Conservation (phyloP, 2,329 filamentous ascomycete genomes). For the Fusarium acutatum region DNA sequence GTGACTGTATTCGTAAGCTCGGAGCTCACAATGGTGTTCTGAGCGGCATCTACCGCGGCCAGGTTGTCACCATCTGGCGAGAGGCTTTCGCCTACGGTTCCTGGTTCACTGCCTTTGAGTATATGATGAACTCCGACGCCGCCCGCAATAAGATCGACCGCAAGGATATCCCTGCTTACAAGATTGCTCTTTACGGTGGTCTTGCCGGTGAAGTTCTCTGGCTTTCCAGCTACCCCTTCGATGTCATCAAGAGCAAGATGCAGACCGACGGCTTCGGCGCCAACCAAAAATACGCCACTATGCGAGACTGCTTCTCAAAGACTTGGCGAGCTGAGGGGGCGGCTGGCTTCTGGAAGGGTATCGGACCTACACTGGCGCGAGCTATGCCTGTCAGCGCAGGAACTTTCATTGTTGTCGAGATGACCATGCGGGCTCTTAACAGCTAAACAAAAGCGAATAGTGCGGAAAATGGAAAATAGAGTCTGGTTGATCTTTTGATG, state of each 20-base stretch:
- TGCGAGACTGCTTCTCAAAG: conserved; percentile 90
- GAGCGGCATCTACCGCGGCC: conserved; percentile 84
- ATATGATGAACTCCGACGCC: conserved; percentile 91
- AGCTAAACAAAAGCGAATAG: conserved; percentile 28
- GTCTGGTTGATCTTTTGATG: neutral
- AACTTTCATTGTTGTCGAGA: conserved; percentile 88
- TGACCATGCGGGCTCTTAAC: conserved; percentile 70
- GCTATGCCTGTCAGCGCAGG: conserved; percentile 98
- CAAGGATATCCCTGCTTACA: conserved; percentile 80
- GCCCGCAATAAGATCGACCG: conserved; percentile 78
- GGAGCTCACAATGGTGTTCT: conserved; percentile 70
- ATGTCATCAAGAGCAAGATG: conserved; percentile 99
- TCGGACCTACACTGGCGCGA: conserved; percentile 88
- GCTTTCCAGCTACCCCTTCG: conserved; percentile 92
- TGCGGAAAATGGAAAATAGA: neutral
- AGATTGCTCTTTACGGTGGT: conserved; percentile 92
- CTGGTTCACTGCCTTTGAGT: conserved; percentile 97
- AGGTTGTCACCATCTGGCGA: conserved; percentile 83
- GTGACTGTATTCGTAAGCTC: conserved; percentile 91
- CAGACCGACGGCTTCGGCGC: conserved; percentile 91
- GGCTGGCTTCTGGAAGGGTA: conserved; percentile 92
- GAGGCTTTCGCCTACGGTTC: conserved; percentile 95
- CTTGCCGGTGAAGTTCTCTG: conserved; percentile 93
- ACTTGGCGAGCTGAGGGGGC: conserved; percentile 80
- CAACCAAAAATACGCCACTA: conserved; percentile 76